phyloP scores from a whole-genome alignment of 225 moss, liverwort and hornwort species.

The Polytrichum commune region DNA sequence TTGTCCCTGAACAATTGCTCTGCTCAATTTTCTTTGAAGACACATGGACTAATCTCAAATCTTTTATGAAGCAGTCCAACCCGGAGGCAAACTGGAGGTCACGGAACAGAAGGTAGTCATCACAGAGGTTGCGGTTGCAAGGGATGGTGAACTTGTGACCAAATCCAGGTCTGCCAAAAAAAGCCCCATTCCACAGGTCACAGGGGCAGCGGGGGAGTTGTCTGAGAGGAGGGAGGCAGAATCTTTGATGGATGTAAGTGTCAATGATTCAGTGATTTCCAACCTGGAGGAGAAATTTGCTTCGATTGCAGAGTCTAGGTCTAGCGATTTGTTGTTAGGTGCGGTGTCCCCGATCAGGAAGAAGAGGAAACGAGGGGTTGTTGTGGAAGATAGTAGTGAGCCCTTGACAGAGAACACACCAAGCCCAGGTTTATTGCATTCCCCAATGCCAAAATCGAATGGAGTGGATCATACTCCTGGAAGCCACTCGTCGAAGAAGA shows the following conservation, averaged over 20 bases:
- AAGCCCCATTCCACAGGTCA: slow-evolving; percentile 2
- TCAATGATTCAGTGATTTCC: slow-evolving; percentile 57
- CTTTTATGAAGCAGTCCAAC: slow-evolving; percentile 66
- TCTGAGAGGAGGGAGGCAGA: slow-evolving; percentile 39
- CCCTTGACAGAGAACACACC: slow-evolving; percentile 10
- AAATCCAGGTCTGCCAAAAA: slow-evolving; percentile 26
- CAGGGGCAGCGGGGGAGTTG: slow-evolving; percentile 17
- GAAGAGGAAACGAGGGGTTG: slow-evolving; percentile 60
- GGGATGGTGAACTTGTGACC: slow-evolving; percentile 27
- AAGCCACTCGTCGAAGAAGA: slow-evolving; percentile 60
- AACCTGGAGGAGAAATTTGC: slow-evolving; percentile 83
- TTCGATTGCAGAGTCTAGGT: slow-evolving; percentile 47
- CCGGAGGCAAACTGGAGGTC: slow-evolving; percentile 42
- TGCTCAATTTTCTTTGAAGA: slow-evolving; percentile 12
- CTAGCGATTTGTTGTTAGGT: slow-evolving; percentile 23
- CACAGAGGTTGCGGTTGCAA: slow-evolving; percentile 18
- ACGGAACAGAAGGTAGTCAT: slow-evolving; percentile 25
- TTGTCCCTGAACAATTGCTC: too few species aligned
- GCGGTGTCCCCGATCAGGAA: slow-evolving; percentile 29
- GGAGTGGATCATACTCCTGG: slow-evolving; percentile 36
- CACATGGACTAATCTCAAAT: slow-evolving; percentile 51
- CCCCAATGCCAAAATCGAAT: slow-evolving; percentile 30
- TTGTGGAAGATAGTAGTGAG: slow-evolving; percentile 14
- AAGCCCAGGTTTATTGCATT: slow-evolving; percentile 7
- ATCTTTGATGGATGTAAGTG: slow-evolving; percentile 48